These are phyloP conservation scores for Ambispora gerdemannii DNA, from an alignment of 192 early-diverging fungal species.

Conservation along the genomic window DNA sequence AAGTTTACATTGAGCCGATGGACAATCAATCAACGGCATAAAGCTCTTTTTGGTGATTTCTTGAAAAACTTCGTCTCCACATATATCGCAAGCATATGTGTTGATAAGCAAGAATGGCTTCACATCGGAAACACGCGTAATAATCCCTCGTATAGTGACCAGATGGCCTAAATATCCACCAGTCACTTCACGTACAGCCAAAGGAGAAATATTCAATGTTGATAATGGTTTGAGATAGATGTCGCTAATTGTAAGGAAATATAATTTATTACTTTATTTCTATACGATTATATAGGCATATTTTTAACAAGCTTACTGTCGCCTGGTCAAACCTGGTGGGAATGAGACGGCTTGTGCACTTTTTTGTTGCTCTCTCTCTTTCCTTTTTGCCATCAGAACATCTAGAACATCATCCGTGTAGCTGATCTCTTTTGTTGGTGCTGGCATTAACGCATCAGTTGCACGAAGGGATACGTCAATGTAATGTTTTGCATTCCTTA, in stretches of 20 bases:
- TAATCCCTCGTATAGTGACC: constrained; percentile 86
- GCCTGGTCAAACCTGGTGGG: constrained; percentile 79
- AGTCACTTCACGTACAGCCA: constrained; percentile 86
- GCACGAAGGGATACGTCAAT: constrained; percentile 72
- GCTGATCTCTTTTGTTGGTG: constrained; percentile 49
- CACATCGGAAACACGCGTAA: constrained; percentile 91
- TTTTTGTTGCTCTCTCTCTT: constrained; percentile 41
- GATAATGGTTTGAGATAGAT: constrained; percentile 76
- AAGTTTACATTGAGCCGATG: constrained; percentile 70
- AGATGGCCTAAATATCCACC: constrained; percentile 77
- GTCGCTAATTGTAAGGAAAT: constrained; percentile 44
- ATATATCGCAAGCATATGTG: constrained; percentile 90
- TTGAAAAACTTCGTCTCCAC: constrained; percentile 95
- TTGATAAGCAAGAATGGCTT: constrained; percentile 86
- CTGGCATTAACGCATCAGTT: constrained; percentile 59
- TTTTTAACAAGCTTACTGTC: constrained; percentile 63
- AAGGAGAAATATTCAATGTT: constrained; percentile 49
- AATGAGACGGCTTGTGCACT: constrained; percentile 49
- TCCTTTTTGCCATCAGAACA: constrained; percentile 84
- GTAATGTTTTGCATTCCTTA: constrained; percentile 84
- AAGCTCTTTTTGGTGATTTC: constrained; percentile 75
- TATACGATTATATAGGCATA: neutral
- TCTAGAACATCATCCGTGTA: constrained; percentile 80
- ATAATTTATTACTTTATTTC: neutral
- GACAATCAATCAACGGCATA: constrained; percentile 80